Base-by-base conservation (phyloP, 768 basidiomycete species). In the Suillus discolor region DNA sequence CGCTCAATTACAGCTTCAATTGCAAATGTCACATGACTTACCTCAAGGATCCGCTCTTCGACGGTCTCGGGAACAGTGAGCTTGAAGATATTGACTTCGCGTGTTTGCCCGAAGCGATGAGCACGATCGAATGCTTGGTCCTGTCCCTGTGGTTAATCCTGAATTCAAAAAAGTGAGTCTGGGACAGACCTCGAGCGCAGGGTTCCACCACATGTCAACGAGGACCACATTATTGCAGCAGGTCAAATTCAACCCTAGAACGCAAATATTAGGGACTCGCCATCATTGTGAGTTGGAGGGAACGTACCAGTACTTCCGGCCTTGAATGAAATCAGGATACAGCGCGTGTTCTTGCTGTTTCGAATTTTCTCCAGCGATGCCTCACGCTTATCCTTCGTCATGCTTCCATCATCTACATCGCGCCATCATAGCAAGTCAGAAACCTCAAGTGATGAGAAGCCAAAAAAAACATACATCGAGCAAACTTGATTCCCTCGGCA, bases 291-390 rank as follows among this genome's bases (percentile, higher is more conserved):
- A 42, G 18, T 42, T 31, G 12, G 28, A 42, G 34, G 36, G 13
- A 41, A 77, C 82, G 62, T 71, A 92, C 94, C 94, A n/a, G 92
- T 94, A 72, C 92, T 92, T 5, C 96, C 96, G 36, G 96, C 95
- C 76, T 96, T 97, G 86, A 98, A 96, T 0, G 95, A 97, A 68
- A 99, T 96, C 68, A 99, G 79, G 67, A 99, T 97, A 51, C 97
- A 89, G 39, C 84, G 85, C 13, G 83, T 87, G 18, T 71, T 80
- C 34, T 77, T 75, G 73, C 84, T 86, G 20, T 68, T 86, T 72
- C 84, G 87, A 77, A 99, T 95, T 69, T 84, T 86, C 42, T 88
- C 80, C 51, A 99, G 77, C 5, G 93, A 85, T 18, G 82, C 85
- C 70, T 95, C 92, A 13, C 96, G 89, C 70, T 94, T 84, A 39